Percentiles rank a stretch among this genome's conserved stretches.
Evolutionary conservation across 75 land plant genomes (phyloP).

Genomic region (Picea sitchensis): DNA sequence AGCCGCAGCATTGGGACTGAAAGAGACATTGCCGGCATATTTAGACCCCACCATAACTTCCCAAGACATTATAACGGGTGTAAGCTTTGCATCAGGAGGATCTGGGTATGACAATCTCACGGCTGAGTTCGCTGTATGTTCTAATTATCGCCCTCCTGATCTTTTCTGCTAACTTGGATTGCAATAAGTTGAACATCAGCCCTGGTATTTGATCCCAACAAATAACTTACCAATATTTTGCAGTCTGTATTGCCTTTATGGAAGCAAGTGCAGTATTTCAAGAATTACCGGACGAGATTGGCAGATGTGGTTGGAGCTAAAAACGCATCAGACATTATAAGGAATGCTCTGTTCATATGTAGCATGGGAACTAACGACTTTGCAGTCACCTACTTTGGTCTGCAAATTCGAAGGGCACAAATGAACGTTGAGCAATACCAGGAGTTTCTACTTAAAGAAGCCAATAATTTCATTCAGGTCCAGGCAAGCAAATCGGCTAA

Average conservation of each 20-base stretch:
- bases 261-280: conserved; percentile 55
- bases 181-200: background rate
- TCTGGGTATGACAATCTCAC: conserved; percentile 71
- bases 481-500: background rate
- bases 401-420: conserved; percentile 15
- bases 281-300: conserved; percentile 41
- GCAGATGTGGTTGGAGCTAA: conserved; percentile 30
- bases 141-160: background rate
- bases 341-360: conserved; percentile 39
- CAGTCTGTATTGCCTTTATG: conserved; percentile 56
- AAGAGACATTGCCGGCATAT: conserved; percentile 35
- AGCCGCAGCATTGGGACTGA: conserved; percentile 43
- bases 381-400: conserved; percentile 22
- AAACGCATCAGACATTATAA: conserved; percentile 29
- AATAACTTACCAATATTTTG: background rate
- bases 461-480: conserved; percentile 20
- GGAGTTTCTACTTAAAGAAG: conserved; percentile 29
- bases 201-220: background rate
- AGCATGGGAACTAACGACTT: conserved; percentile 75
- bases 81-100: conserved; percentile 70
- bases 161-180: background rate
- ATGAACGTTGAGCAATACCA: conserved; percentile 30
- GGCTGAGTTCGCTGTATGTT: conserved; percentile 37
- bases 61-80: conserved; percentile 40
- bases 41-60: conserved; percentile 30